Evolutionary conservation across 305 asterid species (phyloP).

Genomic region (Fraxinus paxiana): DNA sequence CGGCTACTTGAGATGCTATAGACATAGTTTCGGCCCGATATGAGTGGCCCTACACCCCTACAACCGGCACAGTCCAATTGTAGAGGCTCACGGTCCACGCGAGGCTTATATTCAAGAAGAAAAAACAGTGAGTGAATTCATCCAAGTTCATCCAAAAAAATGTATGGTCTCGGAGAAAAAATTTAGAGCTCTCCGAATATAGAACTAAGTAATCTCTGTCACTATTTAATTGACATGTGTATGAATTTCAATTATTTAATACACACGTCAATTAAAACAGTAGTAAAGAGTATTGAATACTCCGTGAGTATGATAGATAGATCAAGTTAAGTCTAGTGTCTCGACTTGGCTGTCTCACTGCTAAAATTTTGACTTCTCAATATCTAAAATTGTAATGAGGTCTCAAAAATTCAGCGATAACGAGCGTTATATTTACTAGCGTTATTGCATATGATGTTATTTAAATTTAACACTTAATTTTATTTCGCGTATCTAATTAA

Average conservation of each 20-base stretch:
- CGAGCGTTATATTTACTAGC: background rate
- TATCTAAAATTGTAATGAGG: background rate
- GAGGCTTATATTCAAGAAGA: background rate
- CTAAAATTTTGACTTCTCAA: background rate
- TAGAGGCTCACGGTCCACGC: background rate
- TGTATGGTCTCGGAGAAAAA: background rate
- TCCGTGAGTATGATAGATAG: background rate
- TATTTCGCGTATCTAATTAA: background rate
- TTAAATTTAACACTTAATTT: background rate
- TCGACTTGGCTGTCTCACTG: background rate
- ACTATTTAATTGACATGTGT: background rate
- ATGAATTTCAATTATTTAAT: background rate
- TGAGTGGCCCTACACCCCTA: background rate
- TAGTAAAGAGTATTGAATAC: background rate
- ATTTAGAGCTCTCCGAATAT: background rate
- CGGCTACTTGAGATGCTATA: background rate
- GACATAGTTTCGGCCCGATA: background rate
- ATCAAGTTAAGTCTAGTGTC: background rate
- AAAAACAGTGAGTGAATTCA: background rate
- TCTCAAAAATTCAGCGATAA: background rate
- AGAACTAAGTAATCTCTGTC: no score
- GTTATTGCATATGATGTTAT: background rate
- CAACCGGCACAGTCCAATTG: background rate
- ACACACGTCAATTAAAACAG: background rate
- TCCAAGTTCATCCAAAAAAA: background rate